Evolutionary conservation across 1,284 basidiomycete genomes (phyloP), one percentile per base, ranked within the genome.

Genomic region (Sphagnurus paluster): DNA sequence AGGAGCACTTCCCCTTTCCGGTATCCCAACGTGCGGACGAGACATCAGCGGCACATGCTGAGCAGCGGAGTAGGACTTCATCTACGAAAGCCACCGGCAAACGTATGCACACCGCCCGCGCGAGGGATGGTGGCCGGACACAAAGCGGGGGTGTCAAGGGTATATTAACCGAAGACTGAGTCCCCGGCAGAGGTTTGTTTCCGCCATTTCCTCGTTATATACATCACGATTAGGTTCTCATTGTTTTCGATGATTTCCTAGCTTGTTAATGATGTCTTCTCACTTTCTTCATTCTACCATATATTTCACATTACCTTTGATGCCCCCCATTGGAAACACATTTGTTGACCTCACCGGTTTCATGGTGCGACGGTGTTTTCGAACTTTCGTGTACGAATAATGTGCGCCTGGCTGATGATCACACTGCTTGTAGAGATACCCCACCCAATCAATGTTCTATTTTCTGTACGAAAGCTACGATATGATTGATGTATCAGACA

Each of bases 141-240:
- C 84, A 88, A 69, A 90, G 87, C 58, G 87, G 87, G 2, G 87
- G 87, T 17, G 85, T 90, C 19, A 82, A 79, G 56, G 86, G 83
- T 13, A 73, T 88, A 37, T 64, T 83, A 60, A 74, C 76, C 29
- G 77, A 76, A 55, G 61, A 65, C 44, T 68, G 50, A 62, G 11
- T 33, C 16, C 8, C 1, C 30, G n/a, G 23, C 13, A 26, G 25
- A 11, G 25, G 25, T 6, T 11, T 26, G 25, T 6, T 6, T 6
- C 25, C 11, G 25, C 7, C n/a, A n/a, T n/a, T n/a, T n/a, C n/a
- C n/a, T n/a, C n/a, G n/a, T n/a, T n/a, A n/a, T n/a, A n/a, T n/a
- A n/a, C n/a, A n/a, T n/a, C n/a, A n/a, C n/a, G 25, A 11, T 7
- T 26, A 11, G 6, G 11, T 26, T 11, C 11, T 11, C 11, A 11